Base-by-base conservation (phyloP, 257 asterid species). In the Striga asiatica region DNA sequence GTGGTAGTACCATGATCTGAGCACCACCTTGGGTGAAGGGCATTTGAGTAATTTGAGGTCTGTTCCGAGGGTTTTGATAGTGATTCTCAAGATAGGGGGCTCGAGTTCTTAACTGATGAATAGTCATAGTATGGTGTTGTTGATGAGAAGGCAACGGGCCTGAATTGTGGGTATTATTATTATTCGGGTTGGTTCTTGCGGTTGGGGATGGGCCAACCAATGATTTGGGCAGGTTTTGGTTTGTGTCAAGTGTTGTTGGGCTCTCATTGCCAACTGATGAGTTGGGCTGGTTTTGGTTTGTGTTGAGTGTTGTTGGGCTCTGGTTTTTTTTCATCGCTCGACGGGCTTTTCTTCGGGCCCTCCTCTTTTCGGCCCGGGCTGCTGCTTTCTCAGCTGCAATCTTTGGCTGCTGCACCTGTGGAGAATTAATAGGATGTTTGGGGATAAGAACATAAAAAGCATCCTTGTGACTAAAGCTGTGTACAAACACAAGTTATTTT, bases 321-420 rank as follows among this genome's bases (percentile, higher is more conserved):
- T 23, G 3, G 50, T 5, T 17, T n/a, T 43, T 51, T 31, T 56
- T 55, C 24, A 13, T 11, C 17, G 1, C 13, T 27, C 45, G 47
- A 13, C 61, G 54, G 37, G 47, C 27, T 49, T n/a, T n/a, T n/a
- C 42, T 54, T 2, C 28, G 28, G 1, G 61, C 27, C 59, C 27
- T 69, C 66, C 27, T 51, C 39, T 56, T 56, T 52, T 21, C 61
- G 6, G 41, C 19, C 49, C 34, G 42, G 14, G 41, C 55, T 50
- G 55, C 52, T 20, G 52, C 52, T 21, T 46, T 46, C 17, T 46
- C 52, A 19, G 52, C 6, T 16, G 29, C 16, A 21, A 17, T 21
- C 29, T 3, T 46, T 3, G 29, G 16, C 13, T 12, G 17, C 13
- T 34, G 39, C 77, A 5, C 35, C n/a, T n/a, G n/a, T n/a, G n/a